Conservation (phyloP, 352 stramenopile species). For the Phytophthora chlamydospora region DNA sequence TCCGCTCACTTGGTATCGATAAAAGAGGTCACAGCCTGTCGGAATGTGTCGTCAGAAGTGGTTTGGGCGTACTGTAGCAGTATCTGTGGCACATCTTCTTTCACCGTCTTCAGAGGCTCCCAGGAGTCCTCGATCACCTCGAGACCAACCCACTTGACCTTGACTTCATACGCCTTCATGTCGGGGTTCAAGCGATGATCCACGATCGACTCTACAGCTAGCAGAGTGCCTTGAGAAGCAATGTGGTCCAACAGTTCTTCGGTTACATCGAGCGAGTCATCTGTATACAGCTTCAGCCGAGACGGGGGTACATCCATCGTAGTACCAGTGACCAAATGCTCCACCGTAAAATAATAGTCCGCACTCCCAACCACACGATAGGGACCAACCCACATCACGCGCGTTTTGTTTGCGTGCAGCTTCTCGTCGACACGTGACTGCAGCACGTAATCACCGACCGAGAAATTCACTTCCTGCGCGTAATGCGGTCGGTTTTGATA, state of each 20-base stretch:
- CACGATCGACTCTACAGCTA: neutral
- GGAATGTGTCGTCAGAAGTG: too few species aligned
- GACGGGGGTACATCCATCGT: constrained; percentile 1
- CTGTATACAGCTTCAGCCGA: constrained; percentile 1
- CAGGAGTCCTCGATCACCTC: too few species aligned
- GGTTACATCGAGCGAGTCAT: neutral
- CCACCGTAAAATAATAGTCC: constrained; percentile 23
- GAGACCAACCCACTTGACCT: too few species aligned
- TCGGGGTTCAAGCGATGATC: too few species aligned
- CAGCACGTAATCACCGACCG: constrained; percentile 35
- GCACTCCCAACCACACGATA: constrained; percentile 24
- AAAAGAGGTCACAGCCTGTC: too few species aligned
- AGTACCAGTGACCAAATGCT: constrained; percentile 14
- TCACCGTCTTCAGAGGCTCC: too few species aligned
- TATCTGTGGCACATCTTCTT: too few species aligned
- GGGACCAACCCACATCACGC: constrained; percentile 36
- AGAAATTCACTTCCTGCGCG: constrained; percentile 14
- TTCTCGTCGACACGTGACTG: constrained; percentile 20
- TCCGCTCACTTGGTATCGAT: too few species aligned
- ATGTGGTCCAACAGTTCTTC: neutral
- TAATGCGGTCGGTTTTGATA: constrained; percentile 7
- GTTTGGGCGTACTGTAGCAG: too few species aligned
- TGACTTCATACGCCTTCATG: too few species aligned
- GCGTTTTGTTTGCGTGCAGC: constrained; percentile 24
- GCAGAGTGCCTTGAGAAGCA: neutral